Evolutionary conservation across 2,329 filamentous ascomycete genomes (phyloP), one percentile per base, ranked within the genome.

Genomic region (Lachnellula suecica): DNA sequence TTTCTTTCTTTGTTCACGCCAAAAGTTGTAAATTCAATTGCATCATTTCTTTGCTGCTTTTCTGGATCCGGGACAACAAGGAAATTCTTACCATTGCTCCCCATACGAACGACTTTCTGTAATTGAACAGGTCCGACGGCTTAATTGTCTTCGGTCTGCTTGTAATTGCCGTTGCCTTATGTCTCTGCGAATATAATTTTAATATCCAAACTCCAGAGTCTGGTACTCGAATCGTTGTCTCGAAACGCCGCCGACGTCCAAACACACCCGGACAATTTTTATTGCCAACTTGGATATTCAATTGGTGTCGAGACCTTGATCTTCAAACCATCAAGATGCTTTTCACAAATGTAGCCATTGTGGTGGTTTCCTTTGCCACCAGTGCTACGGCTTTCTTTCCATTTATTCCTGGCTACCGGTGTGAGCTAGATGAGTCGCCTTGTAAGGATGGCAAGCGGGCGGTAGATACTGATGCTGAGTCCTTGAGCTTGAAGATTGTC

Each of bases 121-220:
- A 57, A 53, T 58, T 49, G 53, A 58, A 59, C 51, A 63, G 35
- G 38, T 56, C 61, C 52, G 64, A 64, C 59, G 63, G 42, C 63
- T 66, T 66, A 19, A 62, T 49, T 65, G 64, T 66, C 65, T 59
- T 63, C 53, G 58, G 53, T 58, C 54, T 61, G 59, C 58, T 59
- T 57, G 37, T 50, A 44, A 38, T 44, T 50, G 47, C 35, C 54
- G 53, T 44, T 44, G 31, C 47, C 51, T 38, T 29, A 51, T 54
- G 49, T 56, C 47, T 51, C 43, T 35, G 41, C 54, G 51, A 54
- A 47, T 53, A 55, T 65, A 64, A 63, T 63, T 17, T 35, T 58
- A 64, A 60, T 64, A 55, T 50, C 43, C 35, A 52, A 47, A 29
- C 35, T 45, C 37, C 25, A 41, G 59, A 61, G 60, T 63, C 59